These are phyloP conservation scores for Tylopilus sp. DNA, from an alignment of 768 basidiomycete genomes.

Conservation along the genomic window DNA sequence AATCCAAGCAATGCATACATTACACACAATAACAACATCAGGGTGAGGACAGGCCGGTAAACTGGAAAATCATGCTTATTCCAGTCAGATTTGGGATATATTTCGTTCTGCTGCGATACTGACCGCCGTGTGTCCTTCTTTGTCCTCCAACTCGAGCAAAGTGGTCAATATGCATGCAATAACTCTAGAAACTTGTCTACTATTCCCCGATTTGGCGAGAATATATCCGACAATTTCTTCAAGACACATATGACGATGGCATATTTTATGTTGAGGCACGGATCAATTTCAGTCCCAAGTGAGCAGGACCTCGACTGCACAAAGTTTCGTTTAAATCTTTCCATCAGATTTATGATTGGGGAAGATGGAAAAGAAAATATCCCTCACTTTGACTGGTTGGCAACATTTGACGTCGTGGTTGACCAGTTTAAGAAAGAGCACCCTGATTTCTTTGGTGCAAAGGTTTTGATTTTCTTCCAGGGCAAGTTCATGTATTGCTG, in stretches of 20 bases:
- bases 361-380: constrained; percentile 55
- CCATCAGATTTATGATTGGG: constrained; percentile 51
- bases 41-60: constrained; percentile 37
- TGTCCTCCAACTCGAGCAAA: background rate
- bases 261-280: constrained; percentile 69
- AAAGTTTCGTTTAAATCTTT: background rate
- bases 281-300: constrained; percentile 63
- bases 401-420: constrained; percentile 49
- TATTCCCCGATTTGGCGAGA: constrained; percentile 57
- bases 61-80: background rate
- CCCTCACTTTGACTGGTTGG: constrained; percentile 57
- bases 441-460: constrained; percentile 65
- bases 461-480: constrained; percentile 35
- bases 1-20: constrained; percentile 69
- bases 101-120: constrained; percentile 55
- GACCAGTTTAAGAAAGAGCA: constrained; percentile 53
- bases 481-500: background rate
- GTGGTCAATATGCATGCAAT: background rate
- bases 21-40: constrained; percentile 66
- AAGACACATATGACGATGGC: constrained; percentile 62
- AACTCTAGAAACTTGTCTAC: constrained; percentile 35
- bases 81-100: constrained; percentile 68
- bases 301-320: constrained; percentile 12
- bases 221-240: constrained; percentile 63
- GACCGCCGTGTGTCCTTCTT: constrained; percentile 38